Percentiles rank a stretch among this genome's conserved stretches.
Evolutionary conservation across 306 rosid species (phyloP).

Genomic region (Malus sylvestris): DNA sequence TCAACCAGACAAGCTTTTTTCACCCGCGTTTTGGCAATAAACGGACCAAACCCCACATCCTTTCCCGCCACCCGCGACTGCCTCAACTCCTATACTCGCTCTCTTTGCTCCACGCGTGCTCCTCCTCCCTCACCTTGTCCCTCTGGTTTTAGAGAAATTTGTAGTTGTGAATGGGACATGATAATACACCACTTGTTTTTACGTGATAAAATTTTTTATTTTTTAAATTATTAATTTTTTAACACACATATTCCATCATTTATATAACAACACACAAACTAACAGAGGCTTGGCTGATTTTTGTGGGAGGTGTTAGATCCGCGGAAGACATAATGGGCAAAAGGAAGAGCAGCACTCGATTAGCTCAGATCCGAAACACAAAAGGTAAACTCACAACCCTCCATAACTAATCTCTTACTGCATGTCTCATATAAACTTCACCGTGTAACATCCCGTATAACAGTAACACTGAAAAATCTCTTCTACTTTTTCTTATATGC

Average conservation of each 20-base stretch:
- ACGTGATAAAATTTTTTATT: too few species aligned
- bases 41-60: conserved; percentile 5
- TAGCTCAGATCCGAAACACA: too few species aligned
- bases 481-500: neutral
- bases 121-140: neutral
- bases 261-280: too few species aligned
- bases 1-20: conserved; percentile 26
- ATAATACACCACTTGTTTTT: too few species aligned
- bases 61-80: neutral
- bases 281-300: too few species aligned
- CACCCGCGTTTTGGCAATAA: conserved; percentile 33
- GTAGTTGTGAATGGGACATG: rapidly evolving
- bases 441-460: rapidly evolving
- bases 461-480: rapidly evolving
- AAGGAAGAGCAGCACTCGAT: too few species aligned
- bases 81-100: neutral
- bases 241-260: rapidly evolving
- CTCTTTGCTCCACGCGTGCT: neutral
- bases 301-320: too few species aligned
- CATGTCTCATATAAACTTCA: too few species aligned
- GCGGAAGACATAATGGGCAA: too few species aligned
- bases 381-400: too few species aligned
- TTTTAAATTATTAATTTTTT: too few species aligned
- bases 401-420: too few species aligned
- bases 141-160: neutral